phyloP scores from a whole-genome alignment of 768 basidiomycete species.

The Leccinum pellstonianum region DNA sequence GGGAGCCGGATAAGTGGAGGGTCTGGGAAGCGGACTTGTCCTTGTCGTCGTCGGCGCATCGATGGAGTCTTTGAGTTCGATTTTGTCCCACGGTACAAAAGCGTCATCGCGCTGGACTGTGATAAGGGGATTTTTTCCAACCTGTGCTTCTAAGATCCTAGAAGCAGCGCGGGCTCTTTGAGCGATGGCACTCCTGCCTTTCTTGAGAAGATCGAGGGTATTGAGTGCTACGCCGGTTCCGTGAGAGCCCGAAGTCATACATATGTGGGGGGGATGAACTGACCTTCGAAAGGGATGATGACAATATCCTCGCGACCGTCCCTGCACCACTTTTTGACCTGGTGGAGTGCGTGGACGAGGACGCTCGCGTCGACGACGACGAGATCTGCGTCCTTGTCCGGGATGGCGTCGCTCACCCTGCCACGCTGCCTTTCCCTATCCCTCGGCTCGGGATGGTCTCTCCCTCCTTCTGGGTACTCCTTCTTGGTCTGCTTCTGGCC shows the following conservation, averaged over 20 bases:
- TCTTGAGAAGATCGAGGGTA: slow-evolving; percentile 90
- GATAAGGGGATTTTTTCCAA: slow-evolving; percentile 67
- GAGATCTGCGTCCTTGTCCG: slow-evolving; percentile 66
- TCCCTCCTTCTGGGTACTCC: slow-evolving; percentile 20
- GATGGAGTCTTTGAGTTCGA: slow-evolving; percentile 47
- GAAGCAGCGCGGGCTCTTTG: slow-evolving; percentile 85
- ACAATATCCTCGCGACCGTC: slow-evolving; percentile 76
- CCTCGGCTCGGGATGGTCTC: slow-evolving; percentile 21
- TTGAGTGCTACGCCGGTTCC: slow-evolving; percentile 61
- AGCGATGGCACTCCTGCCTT: slow-evolving; percentile 75
- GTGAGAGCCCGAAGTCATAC: slow-evolving; percentile 8
- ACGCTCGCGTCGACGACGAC: slow-evolving; percentile 82
- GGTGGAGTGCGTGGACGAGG: slow-evolving; percentile 70
- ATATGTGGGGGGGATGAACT: slow-evolving; percentile 18
- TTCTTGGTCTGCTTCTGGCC: slow-evolving; percentile 25
- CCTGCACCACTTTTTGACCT: slow-evolving; percentile 80
- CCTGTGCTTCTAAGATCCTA: slow-evolving; percentile 83
- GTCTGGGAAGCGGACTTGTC: slow-evolving; percentile 40
- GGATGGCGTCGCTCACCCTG: slow-evolving; percentile 25
- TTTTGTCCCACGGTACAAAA: slow-evolving; percentile 78
- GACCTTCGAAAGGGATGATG: slow-evolving; percentile 88
- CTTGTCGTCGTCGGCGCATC: slow-evolving; percentile 20
- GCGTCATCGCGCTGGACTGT: slow-evolving; percentile 83
- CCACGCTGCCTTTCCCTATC: slow-evolving; percentile 23
- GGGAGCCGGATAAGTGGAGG: too few relatives aligned